Percentiles rank a stretch among this genome's conserved stretches.
Conservation (phyloP, 2,329 filamentous ascomycete species). For the Fusarium sp. region DNA sequence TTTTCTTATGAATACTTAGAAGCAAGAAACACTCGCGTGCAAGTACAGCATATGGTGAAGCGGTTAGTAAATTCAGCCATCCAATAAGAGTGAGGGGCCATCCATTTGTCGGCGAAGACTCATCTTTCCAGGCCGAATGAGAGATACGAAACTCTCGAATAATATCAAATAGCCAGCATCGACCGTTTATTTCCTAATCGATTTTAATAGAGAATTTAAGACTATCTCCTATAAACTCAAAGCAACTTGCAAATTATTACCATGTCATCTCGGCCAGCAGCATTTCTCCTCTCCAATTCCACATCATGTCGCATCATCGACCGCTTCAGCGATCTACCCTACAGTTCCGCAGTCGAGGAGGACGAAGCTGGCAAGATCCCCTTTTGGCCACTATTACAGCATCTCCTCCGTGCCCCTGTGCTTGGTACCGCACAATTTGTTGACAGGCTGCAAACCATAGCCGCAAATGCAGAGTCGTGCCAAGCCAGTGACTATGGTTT, state of each 20-base stretch:
- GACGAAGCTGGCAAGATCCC: slow-evolving; percentile 39
- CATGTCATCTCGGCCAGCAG: slow-evolving; percentile 24
- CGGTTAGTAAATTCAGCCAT: not conserved
- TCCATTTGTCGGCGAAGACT: slow-evolving; percentile 13
- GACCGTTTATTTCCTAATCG: too few relatives aligned
- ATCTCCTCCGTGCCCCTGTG: slow-evolving; percentile 33
- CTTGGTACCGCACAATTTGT: slow-evolving; percentile 30
- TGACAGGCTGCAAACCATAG: slow-evolving; percentile 47
- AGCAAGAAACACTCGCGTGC: too few relatives aligned
- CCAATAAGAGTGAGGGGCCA: slow-evolving; percentile 2
- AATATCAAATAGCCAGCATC: too few relatives aligned
- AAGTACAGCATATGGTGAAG: too few relatives aligned
- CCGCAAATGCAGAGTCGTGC: slow-evolving; percentile 33
- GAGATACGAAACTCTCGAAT: not conserved
- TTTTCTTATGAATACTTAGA: too few relatives aligned
- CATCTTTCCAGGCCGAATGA: not conserved
- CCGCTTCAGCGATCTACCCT: slow-evolving; percentile 47
- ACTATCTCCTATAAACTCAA: too few relatives aligned
- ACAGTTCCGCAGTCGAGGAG: slow-evolving; percentile 31
- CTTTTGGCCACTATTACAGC: slow-evolving; percentile 44
- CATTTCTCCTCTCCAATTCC: slow-evolving; percentile 39
- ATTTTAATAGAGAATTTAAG: too few relatives aligned
- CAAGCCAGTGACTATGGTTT: slow-evolving; percentile 39
- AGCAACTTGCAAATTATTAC: not conserved
- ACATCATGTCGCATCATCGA: slow-evolving; percentile 41